Evolutionary conservation across 139 green algal genomes (phyloP).

Genomic region (Volvox africanus): DNA sequence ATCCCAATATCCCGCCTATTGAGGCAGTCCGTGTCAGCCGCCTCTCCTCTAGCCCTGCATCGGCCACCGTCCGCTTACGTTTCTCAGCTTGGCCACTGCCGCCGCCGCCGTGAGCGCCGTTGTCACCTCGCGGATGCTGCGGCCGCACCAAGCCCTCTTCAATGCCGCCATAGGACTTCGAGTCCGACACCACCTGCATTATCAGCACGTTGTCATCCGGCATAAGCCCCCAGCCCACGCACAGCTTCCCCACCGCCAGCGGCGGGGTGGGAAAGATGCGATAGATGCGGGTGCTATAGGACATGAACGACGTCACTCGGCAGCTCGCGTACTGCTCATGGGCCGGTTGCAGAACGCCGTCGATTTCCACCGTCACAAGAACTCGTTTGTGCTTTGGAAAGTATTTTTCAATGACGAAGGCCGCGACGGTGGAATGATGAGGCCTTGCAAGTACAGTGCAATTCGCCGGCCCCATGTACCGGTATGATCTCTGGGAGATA

Average conservation of each 20-base stretch:
- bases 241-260: background rate
- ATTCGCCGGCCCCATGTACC: background rate
- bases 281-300: too few species aligned
- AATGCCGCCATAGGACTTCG: background rate
- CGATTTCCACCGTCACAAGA: conserved; percentile 9
- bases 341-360: background rate
- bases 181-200: background rate
- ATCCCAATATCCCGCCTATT: too few species aligned
- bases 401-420: background rate
- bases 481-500: background rate
- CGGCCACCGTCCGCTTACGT: background rate
- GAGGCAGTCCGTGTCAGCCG: background rate
- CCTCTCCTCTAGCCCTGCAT: background rate
- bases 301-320: background rate
- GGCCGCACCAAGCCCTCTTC: too few species aligned
- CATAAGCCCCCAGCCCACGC: conserved; percentile 25
- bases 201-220: background rate
- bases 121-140: too few species aligned
- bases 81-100: background rate
- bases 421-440: background rate
- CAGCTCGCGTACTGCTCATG: background rate
- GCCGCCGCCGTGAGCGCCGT: background rate
- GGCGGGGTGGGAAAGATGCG: background rate
- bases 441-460: background rate
- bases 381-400: background rate